phyloP scores from a whole-genome alignment of 352 stramenopile species.

The Phytopythium sindhum region DNA sequence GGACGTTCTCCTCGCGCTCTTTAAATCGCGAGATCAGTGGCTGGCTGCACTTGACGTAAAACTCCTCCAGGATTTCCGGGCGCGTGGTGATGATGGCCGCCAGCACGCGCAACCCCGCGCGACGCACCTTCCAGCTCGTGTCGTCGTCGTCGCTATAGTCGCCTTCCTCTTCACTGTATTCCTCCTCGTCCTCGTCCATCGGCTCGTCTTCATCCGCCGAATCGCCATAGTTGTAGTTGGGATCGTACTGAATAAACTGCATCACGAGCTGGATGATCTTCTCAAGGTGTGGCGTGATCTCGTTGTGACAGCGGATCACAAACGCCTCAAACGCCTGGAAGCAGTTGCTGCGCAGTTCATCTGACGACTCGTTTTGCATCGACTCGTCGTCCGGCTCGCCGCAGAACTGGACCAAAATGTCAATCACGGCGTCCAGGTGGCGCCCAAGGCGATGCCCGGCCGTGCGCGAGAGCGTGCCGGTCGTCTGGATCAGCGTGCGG shows the following conservation, averaged over 20 bases:
- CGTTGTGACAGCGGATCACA: constrained; percentile 93
- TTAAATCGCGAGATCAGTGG: constrained; percentile 89
- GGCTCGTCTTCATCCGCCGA: constrained; percentile 89
- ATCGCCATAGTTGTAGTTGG: constrained; percentile 98
- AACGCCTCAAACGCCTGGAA: constrained; percentile 98
- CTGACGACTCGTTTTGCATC: constrained; percentile 91
- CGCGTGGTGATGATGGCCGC: constrained; percentile 90
- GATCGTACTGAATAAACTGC: constrained; percentile 97
- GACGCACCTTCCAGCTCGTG: constrained; percentile 97
- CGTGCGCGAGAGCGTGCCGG: constrained; percentile 95
- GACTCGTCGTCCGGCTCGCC: constrained; percentile 90
- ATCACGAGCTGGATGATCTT: constrained; percentile 89
- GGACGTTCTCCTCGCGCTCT: constrained; percentile 98
- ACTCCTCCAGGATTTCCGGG: constrained; percentile 74
- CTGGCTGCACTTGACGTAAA: constrained; percentile 85
- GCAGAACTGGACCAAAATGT: constrained; percentile 95
- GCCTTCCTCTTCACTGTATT: constrained; percentile 79
- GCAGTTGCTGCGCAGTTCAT: constrained; percentile 97
- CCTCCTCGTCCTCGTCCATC: constrained; percentile 83
- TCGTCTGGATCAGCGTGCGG: constrained; percentile 95
- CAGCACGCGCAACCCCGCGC: constrained; percentile 90
- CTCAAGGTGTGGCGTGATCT: constrained; percentile 94
- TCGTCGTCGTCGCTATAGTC: constrained; percentile 94
- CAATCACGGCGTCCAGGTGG: constrained; percentile 95
- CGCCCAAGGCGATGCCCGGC: constrained; percentile 94